phyloP scores from a whole-genome alignment of 2,329 filamentous ascomycete genomes.

The Fusarium sp. region DNA sequence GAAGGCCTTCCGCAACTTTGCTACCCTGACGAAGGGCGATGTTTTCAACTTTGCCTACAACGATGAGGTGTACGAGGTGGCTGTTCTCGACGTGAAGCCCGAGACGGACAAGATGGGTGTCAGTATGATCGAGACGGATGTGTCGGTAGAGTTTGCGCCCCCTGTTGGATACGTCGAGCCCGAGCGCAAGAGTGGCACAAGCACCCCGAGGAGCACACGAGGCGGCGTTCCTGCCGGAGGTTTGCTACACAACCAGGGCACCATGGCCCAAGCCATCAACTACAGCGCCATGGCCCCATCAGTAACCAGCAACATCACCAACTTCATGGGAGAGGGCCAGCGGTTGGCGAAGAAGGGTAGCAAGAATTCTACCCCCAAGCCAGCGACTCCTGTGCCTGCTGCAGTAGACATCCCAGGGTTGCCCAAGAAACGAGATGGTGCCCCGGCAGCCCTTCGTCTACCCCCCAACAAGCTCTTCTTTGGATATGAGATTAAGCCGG shows the following conservation, averaged over 20 bases:
- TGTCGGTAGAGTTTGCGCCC: constrained; percentile 94
- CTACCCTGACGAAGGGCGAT: constrained; percentile 91
- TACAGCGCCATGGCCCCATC: constrained; percentile 90
- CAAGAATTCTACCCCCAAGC: constrained; percentile 73
- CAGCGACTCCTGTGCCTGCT: constrained; percentile 73
- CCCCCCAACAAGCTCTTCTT: constrained; percentile 95
- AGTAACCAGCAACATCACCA: constrained; percentile 75
- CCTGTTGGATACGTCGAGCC: constrained; percentile 96
- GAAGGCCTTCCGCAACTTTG: constrained; percentile 95
- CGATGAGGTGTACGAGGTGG: constrained; percentile 91
- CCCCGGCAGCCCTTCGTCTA: constrained; percentile 86
- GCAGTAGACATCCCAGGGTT: constrained; percentile 40
- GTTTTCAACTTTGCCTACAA: constrained; percentile 98
- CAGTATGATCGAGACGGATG: constrained; percentile 94
- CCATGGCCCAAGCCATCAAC: constrained; percentile 98
- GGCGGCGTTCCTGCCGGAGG: constrained; percentile 74
- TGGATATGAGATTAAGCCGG: constrained; percentile 90
- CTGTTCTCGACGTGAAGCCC: constrained; percentile 93
- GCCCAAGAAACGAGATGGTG: constrained; percentile 69
- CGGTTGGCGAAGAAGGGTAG: constrained; percentile 84
- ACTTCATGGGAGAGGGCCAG: constrained; percentile 84
- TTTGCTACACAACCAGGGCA: constrained; percentile 83
- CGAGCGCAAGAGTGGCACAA: constrained; percentile 81
- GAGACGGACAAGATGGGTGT: constrained; percentile 85
- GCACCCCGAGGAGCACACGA: constrained; percentile 78